phyloP scores from a whole-genome alignment of 2,329 filamentous ascomycete genomes.

The Arthrobotrys pseudoclavata region DNA sequence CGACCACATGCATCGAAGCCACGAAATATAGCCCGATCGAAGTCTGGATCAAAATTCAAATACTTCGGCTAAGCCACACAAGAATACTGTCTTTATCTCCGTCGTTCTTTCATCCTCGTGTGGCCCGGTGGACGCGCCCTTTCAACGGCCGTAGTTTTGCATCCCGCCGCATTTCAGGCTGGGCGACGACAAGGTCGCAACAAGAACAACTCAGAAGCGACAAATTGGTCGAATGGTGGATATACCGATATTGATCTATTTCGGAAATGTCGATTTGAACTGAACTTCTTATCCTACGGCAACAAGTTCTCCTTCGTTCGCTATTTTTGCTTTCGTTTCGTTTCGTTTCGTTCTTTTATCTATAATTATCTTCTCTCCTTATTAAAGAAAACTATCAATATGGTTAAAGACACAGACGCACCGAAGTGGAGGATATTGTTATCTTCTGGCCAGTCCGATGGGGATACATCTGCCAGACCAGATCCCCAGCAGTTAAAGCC shows the following conservation, averaged over 20 bases:
- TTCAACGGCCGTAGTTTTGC: not conserved
- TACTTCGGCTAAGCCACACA: not conserved
- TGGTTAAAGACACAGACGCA: conserved; percentile 48
- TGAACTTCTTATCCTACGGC: not conserved
- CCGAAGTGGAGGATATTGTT: conserved; percentile 54
- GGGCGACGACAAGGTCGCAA: conserved; percentile 34
- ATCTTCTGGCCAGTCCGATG: conserved; percentile 53
- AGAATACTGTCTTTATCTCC: not conserved
- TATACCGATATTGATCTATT: not conserved
- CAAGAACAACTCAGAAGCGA: conserved; percentile 30
- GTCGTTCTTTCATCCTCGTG: not conserved
- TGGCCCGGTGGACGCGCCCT: not conserved
- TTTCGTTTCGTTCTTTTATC: not conserved
- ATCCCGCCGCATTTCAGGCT: conserved; percentile 10
- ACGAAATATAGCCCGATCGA: conserved; percentile 21
- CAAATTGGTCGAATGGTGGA: not conserved
- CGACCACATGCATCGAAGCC: conserved; percentile 26
- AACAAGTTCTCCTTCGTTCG: not conserved
- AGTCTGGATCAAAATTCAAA: not conserved
- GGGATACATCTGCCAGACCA: conserved; percentile 48
- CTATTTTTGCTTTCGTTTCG: not conserved
- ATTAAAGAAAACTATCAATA: not conserved
- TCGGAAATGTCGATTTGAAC: conserved; percentile 6
- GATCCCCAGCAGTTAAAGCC: conserved; percentile 42
- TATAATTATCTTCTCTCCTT: not conserved